Conservation (phyloP, 2,329 filamentous ascomycete genomes). For the Calonectria pauciramosa region DNA sequence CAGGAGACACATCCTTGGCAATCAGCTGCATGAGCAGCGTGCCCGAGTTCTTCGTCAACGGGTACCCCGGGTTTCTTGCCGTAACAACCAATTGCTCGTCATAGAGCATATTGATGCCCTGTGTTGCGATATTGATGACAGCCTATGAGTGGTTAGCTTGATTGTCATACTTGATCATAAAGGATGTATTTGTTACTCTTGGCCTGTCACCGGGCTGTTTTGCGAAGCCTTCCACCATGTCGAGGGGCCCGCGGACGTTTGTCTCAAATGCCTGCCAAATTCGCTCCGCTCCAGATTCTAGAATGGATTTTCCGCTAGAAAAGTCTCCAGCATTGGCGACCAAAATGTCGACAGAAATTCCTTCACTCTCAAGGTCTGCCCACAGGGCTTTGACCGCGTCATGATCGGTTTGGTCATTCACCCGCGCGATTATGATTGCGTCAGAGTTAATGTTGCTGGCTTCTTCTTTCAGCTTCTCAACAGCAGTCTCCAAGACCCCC, state of each 20-base stretch:
- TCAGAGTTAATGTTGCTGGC: constrained; percentile 22
- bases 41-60: constrained; percentile 54
- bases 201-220: constrained; percentile 28
- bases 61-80: constrained; percentile 45
- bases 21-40: constrained; percentile 54
- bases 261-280: constrained; percentile 31
- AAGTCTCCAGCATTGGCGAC: constrained; percentile 44
- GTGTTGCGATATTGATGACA: background rate
- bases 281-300: constrained; percentile 24
- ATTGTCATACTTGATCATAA: accelerated
- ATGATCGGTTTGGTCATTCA: constrained; percentile 46
- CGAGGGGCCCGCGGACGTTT: constrained; percentile 32
- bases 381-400: constrained; percentile 45
- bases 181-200: background rate
- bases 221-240: constrained; percentile 34
- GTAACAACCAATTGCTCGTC: background rate
- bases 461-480: constrained; percentile 41
- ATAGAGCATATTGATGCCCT: constrained; percentile 21
- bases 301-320: constrained; percentile 21
- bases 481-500: constrained; percentile 20
- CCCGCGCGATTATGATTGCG: constrained; percentile 27
- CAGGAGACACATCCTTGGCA: constrained; percentile 49
- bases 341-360: constrained; percentile 46
- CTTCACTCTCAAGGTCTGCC: constrained; percentile 37
- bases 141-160: background rate